Percentiles rank a stretch among this genome's conserved stretches.
phyloP scores from a whole-genome alignment of 208 protist genomes.

The Crithidia sp. region DNA sequence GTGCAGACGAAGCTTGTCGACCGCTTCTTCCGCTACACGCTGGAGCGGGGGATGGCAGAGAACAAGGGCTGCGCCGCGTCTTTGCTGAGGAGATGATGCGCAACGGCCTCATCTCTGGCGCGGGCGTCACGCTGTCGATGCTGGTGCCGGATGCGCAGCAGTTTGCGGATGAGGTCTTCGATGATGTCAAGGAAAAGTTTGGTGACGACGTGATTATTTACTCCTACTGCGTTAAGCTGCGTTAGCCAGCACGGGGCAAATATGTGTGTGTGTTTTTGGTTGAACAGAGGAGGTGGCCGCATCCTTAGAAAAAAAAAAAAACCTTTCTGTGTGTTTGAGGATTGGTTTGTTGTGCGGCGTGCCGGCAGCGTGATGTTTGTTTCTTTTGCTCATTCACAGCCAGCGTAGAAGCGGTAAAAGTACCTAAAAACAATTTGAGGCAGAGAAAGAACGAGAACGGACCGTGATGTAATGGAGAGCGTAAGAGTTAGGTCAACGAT shows the following conservation, averaged over 20 bases:
- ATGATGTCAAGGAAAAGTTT: slow-evolving; percentile 27
- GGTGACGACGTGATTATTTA: slow-evolving; percentile 52
- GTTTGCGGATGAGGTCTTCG: slow-evolving; percentile 49
- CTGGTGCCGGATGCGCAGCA: slow-evolving; percentile 41
- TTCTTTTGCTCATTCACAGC: neutral
- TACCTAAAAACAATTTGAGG: no score
- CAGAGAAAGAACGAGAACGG: no score
- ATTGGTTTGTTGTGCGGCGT: no score
- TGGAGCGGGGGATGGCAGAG: slow-evolving; percentile 30
- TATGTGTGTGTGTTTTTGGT: neutral
- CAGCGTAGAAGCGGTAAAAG: no score
- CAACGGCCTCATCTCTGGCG: slow-evolving; percentile 53
- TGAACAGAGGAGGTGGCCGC: neutral
- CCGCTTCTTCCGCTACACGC: slow-evolving; percentile 41
- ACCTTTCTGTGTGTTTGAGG: neutral
- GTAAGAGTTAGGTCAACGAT: no score
- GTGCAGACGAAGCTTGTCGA: slow-evolving; percentile 41
- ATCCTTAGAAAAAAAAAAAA: neutral
- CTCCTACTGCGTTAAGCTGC: slow-evolving; percentile 26
- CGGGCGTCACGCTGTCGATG: slow-evolving; percentile 34
- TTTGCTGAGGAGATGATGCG: slow-evolving; percentile 66
- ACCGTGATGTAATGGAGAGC: no score
- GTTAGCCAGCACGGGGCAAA: neutral
- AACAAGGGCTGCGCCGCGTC: slow-evolving; percentile 22
- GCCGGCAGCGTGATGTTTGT: neutral